Evolutionary conservation across 2,329 filamentous ascomycete genomes (phyloP), one percentile per base, ranked within the genome.

Genomic region (Trichophyton schoenleinii): DNA sequence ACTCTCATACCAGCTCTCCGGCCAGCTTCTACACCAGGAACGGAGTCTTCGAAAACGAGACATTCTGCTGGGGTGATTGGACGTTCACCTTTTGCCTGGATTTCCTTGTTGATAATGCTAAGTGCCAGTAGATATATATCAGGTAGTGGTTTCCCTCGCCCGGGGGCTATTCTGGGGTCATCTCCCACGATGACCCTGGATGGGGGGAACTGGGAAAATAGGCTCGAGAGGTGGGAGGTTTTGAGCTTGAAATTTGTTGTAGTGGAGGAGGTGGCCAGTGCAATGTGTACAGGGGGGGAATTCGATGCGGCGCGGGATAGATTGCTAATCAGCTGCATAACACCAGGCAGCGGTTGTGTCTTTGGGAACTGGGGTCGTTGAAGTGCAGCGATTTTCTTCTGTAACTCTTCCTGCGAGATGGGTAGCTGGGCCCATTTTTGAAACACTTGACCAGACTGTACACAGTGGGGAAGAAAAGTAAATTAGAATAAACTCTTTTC

Each of bases 11-110:
- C 92, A 0, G 94, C 94, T 66, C 94, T 83, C 60, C 94, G 80
- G 3, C 91, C 94, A 1, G 90, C 85, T 75, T 99, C 94, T 2
- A 96, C 90, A 3, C 94, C 94, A 0, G 91, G 89, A 1, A 97
- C 91, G 53, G 87, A 89, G 73, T 99, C 94, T 75, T 99, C 94
- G 69, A 99, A 97, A 0, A 97, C 94, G 15, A 99, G 79, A 71
- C 94, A 97, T 74, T 97, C 92, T 66, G 88, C 87, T 0, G 91
- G 90, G 60, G 71, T 79, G 64, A 99, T 86, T 60, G 80, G 79
- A 63, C 82, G 77, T 44, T 69, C 67, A 0, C 83, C 84, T 2
- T 80, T 75, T 0, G 79, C 64, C 9, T 76, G 77, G 5, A 95
- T 78, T 15, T 84, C 83, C 49, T 83, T 82, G 74, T 99, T 99